Base-by-base conservation (phyloP, 108 stramenopile genomes). In the Fragilaria radians region DNA sequence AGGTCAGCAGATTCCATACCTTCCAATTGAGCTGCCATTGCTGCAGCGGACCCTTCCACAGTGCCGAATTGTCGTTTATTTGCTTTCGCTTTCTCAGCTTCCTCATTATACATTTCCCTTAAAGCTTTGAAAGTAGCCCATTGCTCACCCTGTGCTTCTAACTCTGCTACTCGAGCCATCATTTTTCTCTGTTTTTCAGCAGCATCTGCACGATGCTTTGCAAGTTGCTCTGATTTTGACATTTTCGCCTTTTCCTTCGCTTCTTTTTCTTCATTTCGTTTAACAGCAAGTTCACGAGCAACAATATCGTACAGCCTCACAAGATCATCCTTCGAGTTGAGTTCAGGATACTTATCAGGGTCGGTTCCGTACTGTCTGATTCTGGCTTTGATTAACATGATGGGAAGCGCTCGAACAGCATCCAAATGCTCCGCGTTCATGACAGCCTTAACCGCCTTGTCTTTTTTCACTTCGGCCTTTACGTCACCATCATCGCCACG, bases 51-150 rank as follows among this genome's bases (percentile, higher is more conserved):
- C 2, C 76, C 82, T 59, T 83, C 92, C 14, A 94, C 57, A 46
- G 80, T 70, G 24, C 80, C 59, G 54, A 62, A 36, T 57, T 83
- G 73, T 11, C 62, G 59, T 63, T 73, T 57, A 26, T 58, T 59
- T 18, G 68, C 74, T 32, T 85, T 81, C 32, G 71, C 75, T 48
- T 80, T 76, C 60, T 78, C 84, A 2, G 72, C 82, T 50, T 92
- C 86, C 7, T 76, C 74, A 19, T 75, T 68, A 66, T 69, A 65
- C 59, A 93, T 80, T 54, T 94, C 86, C 66, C 91, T 77, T 66
- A 96, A 77, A 21, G 89, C 93, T 66, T 93, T 83, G 58, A 82
- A 88, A 26, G 75, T 70, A 19, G 89, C 89, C 83, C 85, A 94
- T 50, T 67, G 62, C 4, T 79, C 92, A 21, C 92, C 92, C 59